These are phyloP conservation scores for Isatis tinctoria DNA, from an alignment of 345 rosid species.

Conservation along the genomic window DNA sequence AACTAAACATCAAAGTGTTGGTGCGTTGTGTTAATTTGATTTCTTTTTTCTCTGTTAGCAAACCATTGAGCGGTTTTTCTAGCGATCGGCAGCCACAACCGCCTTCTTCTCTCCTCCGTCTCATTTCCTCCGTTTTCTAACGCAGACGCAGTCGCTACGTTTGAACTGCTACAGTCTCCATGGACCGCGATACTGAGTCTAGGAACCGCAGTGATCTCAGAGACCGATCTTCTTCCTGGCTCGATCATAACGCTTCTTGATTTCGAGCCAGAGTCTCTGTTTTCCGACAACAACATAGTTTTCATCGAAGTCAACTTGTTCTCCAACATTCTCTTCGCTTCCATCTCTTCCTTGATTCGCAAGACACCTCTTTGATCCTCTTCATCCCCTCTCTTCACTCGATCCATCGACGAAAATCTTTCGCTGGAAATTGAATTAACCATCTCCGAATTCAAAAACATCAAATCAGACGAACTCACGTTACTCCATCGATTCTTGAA, in stretches of 20 bases:
- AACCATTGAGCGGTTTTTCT: constrained; percentile 73
- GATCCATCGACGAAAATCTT: constrained; percentile 39
- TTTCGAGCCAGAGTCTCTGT: constrained; percentile 18
- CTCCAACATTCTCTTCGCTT: constrained; percentile 55
- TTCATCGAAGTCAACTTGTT: constrained; percentile 35
- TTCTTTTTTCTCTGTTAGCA: constrained; percentile 55
- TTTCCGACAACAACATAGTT: constrained; percentile 25
- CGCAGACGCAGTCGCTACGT: constrained; percentile 23
- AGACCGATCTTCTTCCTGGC: constrained; percentile 56
- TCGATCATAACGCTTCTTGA: constrained; percentile 33
- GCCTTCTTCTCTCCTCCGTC: constrained; percentile 46
- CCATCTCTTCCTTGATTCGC: constrained; percentile 63
- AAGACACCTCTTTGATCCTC: constrained; percentile 31
- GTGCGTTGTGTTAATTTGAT: constrained; percentile 28
- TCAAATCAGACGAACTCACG: constrained; percentile 74
- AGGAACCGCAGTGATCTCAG: constrained; percentile 68
- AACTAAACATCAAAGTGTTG: constrained; percentile 38
- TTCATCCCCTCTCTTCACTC: constrained; percentile 15
- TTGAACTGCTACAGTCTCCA: constrained; percentile 25
- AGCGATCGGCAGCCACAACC: constrained; percentile 75
- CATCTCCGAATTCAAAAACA: constrained; percentile 74
- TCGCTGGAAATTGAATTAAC: constrained; percentile 48
- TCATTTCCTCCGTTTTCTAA: constrained; percentile 21
- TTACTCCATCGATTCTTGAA: constrained; percentile 84
- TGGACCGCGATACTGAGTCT: constrained; percentile 37